phyloP scores from a whole-genome alignment of 345 rosid genomes.

The Erucastrum elatum region DNA sequence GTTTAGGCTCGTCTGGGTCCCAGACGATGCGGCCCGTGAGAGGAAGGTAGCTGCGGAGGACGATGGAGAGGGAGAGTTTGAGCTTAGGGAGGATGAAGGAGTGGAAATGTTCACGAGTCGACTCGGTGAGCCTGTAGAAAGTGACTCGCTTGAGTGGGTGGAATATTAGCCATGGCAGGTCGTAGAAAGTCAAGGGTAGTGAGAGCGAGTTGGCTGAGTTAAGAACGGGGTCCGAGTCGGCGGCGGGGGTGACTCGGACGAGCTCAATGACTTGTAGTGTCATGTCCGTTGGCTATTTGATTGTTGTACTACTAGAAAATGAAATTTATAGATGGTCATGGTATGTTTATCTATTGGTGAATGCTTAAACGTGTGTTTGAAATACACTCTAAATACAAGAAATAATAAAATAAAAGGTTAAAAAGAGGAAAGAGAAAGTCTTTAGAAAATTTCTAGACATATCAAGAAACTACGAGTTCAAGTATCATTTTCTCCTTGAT shows the following conservation, averaged over 20 bases:
- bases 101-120: constrained; percentile 21
- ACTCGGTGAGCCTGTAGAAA: constrained; percentile 36
- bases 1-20: constrained; percentile 19
- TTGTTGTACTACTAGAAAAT: no score
- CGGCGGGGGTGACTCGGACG: constrained; percentile 18
- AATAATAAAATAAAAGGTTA: no score
- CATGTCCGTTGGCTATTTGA: no score
- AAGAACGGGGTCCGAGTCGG: background rate
- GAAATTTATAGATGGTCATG: no score
- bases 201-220: constrained; percentile 16
- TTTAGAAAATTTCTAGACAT: no score
- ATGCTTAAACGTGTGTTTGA: no score
- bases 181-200: constrained; percentile 37
- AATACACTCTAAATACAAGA: no score
- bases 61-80: constrained; percentile 39
- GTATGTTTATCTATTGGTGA: no score
- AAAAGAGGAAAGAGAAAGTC: no score
- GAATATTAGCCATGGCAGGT: constrained; percentile 29
- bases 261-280: background rate
- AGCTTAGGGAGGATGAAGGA: constrained; percentile 42
- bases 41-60: constrained; percentile 41
- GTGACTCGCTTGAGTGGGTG: constrained; percentile 30
- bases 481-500: no score
- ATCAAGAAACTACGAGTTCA: no score
- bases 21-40: constrained; percentile 37